Evolutionary conservation across 2,329 filamentous ascomycete genomes (phyloP).

Genomic region (Aspergillus sp.): DNA sequence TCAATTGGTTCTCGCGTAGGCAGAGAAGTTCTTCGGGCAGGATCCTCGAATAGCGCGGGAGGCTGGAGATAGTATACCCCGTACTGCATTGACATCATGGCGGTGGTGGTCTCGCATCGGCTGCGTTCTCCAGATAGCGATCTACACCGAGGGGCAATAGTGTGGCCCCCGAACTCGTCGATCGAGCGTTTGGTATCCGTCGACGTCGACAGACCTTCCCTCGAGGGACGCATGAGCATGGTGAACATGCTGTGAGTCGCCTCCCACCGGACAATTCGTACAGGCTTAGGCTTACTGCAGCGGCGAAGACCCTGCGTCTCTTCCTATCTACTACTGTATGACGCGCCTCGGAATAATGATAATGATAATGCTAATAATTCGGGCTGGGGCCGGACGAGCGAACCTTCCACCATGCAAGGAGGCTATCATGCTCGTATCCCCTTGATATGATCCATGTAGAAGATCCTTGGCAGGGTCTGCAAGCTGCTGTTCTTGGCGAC

Average conservation of each 20-base stretch:
- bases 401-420: background rate
- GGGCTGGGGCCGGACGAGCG: no score
- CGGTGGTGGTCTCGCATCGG: no score
- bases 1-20: background rate
- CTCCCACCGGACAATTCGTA: no score
- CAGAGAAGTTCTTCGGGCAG: background rate
- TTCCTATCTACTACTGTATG: no score
- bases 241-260: no score
- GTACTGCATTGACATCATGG: background rate
- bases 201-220: background rate
- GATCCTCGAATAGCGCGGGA: no score
- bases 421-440: background rate
- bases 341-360: no score
- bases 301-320: no score
- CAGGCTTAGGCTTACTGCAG: no score
- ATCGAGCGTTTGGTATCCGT: background rate
- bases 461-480: constrained; percentile 17
- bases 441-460: constrained; percentile 13
- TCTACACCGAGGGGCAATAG: constrained; percentile 3
- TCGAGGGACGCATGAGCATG: background rate
- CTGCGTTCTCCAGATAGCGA: constrained; percentile 1
- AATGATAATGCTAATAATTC: no score
- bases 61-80: no score
- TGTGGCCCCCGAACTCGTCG: background rate
- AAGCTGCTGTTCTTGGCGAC: background rate